phyloP scores from a whole-genome alignment of 2,329 filamentous ascomycete genomes.

The Waltergamsia citrina region DNA sequence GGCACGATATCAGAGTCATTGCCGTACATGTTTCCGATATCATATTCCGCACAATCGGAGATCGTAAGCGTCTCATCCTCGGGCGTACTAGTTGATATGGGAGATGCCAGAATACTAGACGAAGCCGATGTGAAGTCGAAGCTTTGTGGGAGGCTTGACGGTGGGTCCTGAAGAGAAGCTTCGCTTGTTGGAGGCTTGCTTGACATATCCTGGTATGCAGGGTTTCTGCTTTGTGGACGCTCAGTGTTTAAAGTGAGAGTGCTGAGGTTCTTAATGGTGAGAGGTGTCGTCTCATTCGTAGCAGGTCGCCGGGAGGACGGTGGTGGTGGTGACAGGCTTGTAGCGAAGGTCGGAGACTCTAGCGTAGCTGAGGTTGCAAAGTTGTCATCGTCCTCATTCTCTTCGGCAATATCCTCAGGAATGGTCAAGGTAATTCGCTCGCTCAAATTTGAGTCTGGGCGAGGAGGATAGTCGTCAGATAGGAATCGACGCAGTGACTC shows the following conservation, averaged over 20 bases:
- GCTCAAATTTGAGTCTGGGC: slow-evolving; percentile 12
- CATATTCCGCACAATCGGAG: slow-evolving; percentile 29
- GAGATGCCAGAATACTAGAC: slow-evolving; percentile 19
- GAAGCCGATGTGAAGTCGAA: slow-evolving; percentile 18
- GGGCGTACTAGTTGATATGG: slow-evolving; percentile 25
- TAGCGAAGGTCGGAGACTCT: slow-evolving; percentile 32
- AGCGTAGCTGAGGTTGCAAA: slow-evolving; percentile 44
- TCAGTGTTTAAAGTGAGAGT: slow-evolving; percentile 13
- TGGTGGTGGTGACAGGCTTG: slow-evolving; percentile 44
- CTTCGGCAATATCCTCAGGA: slow-evolving; percentile 23
- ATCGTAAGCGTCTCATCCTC: slow-evolving; percentile 34
- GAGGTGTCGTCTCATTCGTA: slow-evolving; percentile 17
- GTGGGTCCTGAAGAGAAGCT: background rate
- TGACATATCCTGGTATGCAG: background rate
- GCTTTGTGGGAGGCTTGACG: slow-evolving; percentile 8
- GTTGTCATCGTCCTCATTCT: slow-evolving; percentile 45
- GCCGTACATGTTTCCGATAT: slow-evolving; percentile 28
- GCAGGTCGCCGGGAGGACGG: slow-evolving; percentile 22
- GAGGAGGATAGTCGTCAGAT: slow-evolving; percentile 30
- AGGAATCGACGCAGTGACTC: slow-evolving; percentile 44
- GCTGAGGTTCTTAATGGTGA: slow-evolving; percentile 12
- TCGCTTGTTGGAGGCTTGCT: background rate
- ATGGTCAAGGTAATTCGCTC: slow-evolving; percentile 22
- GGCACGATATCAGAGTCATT: slow-evolving; percentile 10
- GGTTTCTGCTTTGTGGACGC: background rate